Base-by-base conservation (phyloP, 108 stramenopile species). In the Licmophora abbreviata region DNA sequence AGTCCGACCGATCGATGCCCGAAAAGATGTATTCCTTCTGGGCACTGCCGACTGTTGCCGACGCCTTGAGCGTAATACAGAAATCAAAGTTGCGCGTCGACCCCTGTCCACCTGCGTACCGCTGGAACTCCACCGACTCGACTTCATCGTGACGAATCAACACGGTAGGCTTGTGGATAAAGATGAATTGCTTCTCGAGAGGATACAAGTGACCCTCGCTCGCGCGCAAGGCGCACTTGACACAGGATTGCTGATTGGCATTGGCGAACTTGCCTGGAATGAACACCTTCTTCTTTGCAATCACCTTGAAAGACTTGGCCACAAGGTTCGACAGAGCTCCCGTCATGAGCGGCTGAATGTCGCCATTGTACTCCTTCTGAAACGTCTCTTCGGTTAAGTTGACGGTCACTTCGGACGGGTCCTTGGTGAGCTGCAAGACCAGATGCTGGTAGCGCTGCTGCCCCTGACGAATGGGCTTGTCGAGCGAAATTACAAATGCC, bases 131-230 rank as follows among this genome's bases (percentile, higher is more conserved):
- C 12, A 98, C 93, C 48, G 76, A 74, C 50, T 91, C 91, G 18
- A 99, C 74, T 54, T 99, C 99, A 40, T 94, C 93, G 73, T 95
- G 97, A 29, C 93, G 88, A 66, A 99, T 92, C 42, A 96, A 56
- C 25, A 95, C 77, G 28, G 97, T 92, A 1, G 99, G 99, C 70
- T 98, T 97, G 86, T 99, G 95, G 48, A 99, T 97, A 78, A 98
- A 99, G 59, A 99, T 81, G 76, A 99, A 97, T 53, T 94, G 90
- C 79, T 96, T 95, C 54, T 97, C 93, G 33, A 99, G 73, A 4
- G 97, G 97, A 61, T 97, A 99, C 29, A 99, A 78, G 44, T 90
- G 70, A 9, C 99, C 99, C 51, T 97, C 95, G 64, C 93, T 95
- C 51, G 97, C 95, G 5, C 85, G 85, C 27, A 85, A 48, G 0